Evolutionary conservation across 495 filamentous ascomycete genomes (phyloP).

Genomic region (Filosporella fistucella): DNA sequence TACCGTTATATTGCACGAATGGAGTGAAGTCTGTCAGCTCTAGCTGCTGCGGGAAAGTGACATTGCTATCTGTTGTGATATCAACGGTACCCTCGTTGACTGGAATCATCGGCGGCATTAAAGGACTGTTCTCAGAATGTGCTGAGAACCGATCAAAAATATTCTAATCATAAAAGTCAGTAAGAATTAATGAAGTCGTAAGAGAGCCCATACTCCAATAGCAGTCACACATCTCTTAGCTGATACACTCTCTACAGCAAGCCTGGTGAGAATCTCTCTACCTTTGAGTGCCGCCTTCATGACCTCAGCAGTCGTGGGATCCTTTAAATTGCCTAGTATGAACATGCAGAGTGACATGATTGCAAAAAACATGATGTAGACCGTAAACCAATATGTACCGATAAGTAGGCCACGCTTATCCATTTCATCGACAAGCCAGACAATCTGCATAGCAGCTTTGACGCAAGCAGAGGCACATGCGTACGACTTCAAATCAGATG

Average conservation of each 20-base stretch:
- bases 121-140: background rate
- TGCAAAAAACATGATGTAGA: slow-evolving; percentile 69
- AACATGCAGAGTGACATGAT: background rate
- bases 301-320: background rate
- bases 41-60: no score
- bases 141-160: background rate
- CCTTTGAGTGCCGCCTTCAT: background rate
- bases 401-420: slow-evolving; percentile 59
- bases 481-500: slow-evolving; percentile 52
- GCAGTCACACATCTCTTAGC: background rate
- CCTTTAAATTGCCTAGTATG: background rate
- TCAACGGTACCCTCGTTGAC: no score
- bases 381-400: slow-evolving; percentile 74
- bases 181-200: background rate
- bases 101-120: background rate
- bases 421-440: slow-evolving; percentile 70
- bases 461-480: slow-evolving; percentile 62
- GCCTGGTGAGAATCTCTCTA: background rate
- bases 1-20: no score
- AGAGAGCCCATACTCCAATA: slow-evolving; percentile 1
- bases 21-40: no score
- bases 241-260: background rate
- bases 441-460: slow-evolving; percentile 67
- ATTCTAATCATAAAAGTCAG: background rate
- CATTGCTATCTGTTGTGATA: no score